Percentiles rank a stretch among this genome's conserved stretches.
These are phyloP conservation scores for Solanum pimpinellifolium DNA, from an alignment of 257 asterid genomes.

Conservation along the genomic window DNA sequence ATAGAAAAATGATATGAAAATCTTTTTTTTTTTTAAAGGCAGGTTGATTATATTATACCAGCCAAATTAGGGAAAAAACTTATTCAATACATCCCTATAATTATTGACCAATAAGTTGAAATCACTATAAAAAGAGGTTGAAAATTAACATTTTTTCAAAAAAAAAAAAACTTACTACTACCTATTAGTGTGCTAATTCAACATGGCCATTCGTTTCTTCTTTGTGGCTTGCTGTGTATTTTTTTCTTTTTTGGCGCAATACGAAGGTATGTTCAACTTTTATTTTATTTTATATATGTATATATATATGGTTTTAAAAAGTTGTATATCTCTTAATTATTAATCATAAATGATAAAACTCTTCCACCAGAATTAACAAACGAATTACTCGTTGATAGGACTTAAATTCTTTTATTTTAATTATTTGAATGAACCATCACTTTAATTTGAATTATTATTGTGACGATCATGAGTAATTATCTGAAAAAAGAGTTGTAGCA, in stretches of 20 bases:
- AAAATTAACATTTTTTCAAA: background rate
- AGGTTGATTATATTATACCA: background rate
- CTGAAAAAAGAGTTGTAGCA: fast-evolving
- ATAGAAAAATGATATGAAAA: background rate
- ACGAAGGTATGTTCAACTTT: background rate
- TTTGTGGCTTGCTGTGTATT: background rate
- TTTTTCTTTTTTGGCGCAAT: background rate
- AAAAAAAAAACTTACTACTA: background rate
- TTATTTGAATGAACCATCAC: background rate
- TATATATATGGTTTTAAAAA: background rate
- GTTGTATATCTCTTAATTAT: background rate
- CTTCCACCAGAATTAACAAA: background rate
- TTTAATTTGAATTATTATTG: background rate
- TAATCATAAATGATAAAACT: background rate
- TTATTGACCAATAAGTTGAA: background rate
- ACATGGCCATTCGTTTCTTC: background rate
- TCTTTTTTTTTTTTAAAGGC: background rate
- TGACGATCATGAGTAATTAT: background rate
- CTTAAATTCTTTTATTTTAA: background rate
- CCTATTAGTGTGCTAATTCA: background rate
- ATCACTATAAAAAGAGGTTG: background rate
- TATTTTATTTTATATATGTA: background rate
- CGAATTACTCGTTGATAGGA: background rate
- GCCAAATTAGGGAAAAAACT: background rate
- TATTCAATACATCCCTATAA: background rate